Evolutionary conservation across 768 basidiomycete species (phyloP), one percentile per base, ranked within the genome.

Genomic region (Pilatotrama ljubarskyi): DNA sequence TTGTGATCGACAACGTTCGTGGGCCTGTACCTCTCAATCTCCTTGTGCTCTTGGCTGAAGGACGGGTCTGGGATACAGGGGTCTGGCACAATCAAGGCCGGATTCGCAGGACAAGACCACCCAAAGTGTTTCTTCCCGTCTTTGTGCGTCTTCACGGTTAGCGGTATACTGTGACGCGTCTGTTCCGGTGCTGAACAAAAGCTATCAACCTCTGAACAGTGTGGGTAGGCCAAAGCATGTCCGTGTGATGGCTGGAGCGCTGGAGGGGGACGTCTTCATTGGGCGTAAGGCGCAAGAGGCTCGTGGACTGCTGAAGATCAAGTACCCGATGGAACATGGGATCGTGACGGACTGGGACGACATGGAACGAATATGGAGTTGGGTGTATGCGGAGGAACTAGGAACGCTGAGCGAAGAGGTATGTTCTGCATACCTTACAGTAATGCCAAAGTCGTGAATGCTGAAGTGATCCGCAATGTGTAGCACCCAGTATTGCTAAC

Each of bases 331-430:
- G 88, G 93, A 96, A 72, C 97, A 98, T 73, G 97, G 97, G 13
- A 95, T 99, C 60, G 97, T 99, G 9, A 96, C 92, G 37, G 93
- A 99, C 78, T 99, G 97, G 96, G 97, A 99, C 72, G 97, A 99
- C 71, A 99, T 99, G 97, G 97, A 99, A 74, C 86, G 92, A 61
- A 98, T 99, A 82, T 99, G 97, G 97, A 90, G 83, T 65, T 95
- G 93, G 89, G 91, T 98, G 47, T 99, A 98, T 72, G 88, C 91
- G 20, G 95, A 98, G 72, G 96, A 97, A 71, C 79, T 98, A 44
- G 91, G 93, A 20, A 97, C 95, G 5, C 78, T 98, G 66, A 95
- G 93, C 70, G 97, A 98, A 80, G 96, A 98, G 86, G 96, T 96
- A 63, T 59, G 79, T 67, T 36, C 13, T 15, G 36, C 52, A 13